These are phyloP conservation scores for Xylona heveae DNA, from an alignment of 495 filamentous ascomycete species.

Conservation along the genomic window DNA sequence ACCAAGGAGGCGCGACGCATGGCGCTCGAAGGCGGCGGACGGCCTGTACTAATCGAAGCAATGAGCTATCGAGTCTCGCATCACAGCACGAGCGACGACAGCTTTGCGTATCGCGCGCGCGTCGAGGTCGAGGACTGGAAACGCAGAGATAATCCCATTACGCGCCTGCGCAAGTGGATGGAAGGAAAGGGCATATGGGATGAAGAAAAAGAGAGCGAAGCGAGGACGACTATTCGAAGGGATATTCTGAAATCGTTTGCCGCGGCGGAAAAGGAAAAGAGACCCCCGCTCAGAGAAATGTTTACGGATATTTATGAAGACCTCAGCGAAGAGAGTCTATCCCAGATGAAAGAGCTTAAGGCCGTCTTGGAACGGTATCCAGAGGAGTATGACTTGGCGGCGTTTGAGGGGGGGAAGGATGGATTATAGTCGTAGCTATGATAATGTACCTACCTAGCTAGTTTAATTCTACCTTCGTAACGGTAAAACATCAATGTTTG, in stretches of 20 bases:
- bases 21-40: conserved; percentile 56
- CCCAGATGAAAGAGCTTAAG: conserved; percentile 62
- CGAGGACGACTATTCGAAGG: conserved; percentile 40
- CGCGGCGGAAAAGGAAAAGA: conserved; percentile 77
- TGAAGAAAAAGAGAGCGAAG: conserved; percentile 59
- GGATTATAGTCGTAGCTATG: conserved; percentile 25
- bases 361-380: conserved; percentile 68
- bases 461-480: too few species aligned
- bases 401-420: conserved; percentile 56
- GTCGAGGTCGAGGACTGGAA: conserved; percentile 99
- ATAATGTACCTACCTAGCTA: too few species aligned
- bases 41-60: conserved; percentile 74
- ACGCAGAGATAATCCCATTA: conserved; percentile 82
- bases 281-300: conserved; percentile 52
- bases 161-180: conserved; percentile 77
- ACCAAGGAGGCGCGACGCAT: conserved; percentile 57
- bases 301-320: conserved; percentile 82
- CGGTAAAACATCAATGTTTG: too few species aligned
- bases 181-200: conserved; percentile 66
- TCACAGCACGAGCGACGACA: conserved; percentile 95
- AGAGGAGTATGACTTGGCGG: conserved; percentile 70
- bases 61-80: conserved; percentile 97
- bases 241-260: conserved; percentile 69
- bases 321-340: conserved; percentile 56
- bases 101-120: conserved; percentile 81